Evolutionary conservation across 495 filamentous ascomycete species (phyloP).

Genomic region (Penicillium riverlandense): DNA sequence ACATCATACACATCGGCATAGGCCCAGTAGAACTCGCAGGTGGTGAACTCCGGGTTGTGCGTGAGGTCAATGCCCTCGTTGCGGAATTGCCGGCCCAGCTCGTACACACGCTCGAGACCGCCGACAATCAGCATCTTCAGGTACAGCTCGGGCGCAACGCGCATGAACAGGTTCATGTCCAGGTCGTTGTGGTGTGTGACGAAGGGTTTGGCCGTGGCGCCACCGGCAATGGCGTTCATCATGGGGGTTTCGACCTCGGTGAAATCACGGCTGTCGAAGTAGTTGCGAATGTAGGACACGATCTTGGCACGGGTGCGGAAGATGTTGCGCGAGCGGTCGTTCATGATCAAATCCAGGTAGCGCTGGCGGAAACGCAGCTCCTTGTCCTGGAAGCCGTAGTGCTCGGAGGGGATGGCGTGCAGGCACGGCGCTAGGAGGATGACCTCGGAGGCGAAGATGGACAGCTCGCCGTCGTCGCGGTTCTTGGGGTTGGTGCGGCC

Average conservation of each 20-base stretch:
- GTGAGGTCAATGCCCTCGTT: constrained; percentile 96
- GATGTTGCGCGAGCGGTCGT: constrained; percentile 71
- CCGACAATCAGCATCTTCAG: constrained; percentile 95
- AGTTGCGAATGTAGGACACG: constrained; percentile 74
- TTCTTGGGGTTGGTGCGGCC: constrained; percentile 88
- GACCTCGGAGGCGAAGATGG: constrained; percentile 85
- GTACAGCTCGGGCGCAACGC: constrained; percentile 90
- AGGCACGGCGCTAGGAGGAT: constrained; percentile 83
- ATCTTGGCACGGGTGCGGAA: constrained; percentile 81
- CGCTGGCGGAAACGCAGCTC: constrained; percentile 88
- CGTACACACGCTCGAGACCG: constrained; percentile 86
- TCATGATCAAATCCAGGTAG: constrained; percentile 95
- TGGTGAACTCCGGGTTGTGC: constrained; percentile 98
- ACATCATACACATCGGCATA: constrained; percentile 90
- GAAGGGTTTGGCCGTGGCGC: constrained; percentile 94
- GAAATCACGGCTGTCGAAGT: constrained; percentile 80
- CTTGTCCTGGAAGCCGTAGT: constrained; percentile 91
- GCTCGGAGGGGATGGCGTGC: constrained; percentile 85
- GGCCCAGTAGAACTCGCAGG: constrained; percentile 94
- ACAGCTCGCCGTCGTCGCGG: constrained; percentile 79
- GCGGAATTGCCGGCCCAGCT: constrained; percentile 84
- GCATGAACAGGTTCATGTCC: constrained; percentile 87
- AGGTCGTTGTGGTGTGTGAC: constrained; percentile 91
- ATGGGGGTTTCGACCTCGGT: constrained; percentile 96
- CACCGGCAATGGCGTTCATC: constrained; percentile 93